Percentiles rank a stretch among this genome's conserved stretches.
phyloP scores from a whole-genome alignment of 2,329 filamentous ascomycete species.

The Botrytis squamosa region DNA sequence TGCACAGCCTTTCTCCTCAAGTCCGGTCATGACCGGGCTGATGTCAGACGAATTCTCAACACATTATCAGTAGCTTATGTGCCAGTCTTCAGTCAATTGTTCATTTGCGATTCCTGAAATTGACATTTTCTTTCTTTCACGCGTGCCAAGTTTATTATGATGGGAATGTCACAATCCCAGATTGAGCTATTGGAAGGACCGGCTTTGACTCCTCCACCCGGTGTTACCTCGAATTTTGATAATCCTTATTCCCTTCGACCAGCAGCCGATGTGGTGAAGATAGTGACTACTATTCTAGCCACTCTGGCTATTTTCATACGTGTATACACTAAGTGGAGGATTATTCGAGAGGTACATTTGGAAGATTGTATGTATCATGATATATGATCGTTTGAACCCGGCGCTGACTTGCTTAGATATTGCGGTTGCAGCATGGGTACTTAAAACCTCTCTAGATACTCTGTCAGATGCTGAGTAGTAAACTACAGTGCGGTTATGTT shows the following conservation, averaged over 20 bases:
- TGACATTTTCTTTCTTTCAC: neutral
- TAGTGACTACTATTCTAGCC: neutral
- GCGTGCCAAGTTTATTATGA: neutral
- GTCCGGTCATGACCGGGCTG: constrained; percentile 13
- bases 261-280: neutral
- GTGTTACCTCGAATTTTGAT: neutral
- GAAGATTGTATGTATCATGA: constrained; percentile 5
- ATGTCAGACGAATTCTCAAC: constrained; percentile 2
- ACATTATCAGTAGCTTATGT: constrained; percentile 2
- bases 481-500: neutral
- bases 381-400: neutral
- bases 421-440: constrained; percentile 5
- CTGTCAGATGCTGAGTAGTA: neutral
- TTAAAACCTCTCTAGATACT: neutral
- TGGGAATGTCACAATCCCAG: neutral
- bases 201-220: constrained; percentile 1
- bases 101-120: neutral
- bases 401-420: neutral
- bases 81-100: neutral
- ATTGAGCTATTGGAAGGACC: constrained; percentile 4
- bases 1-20: neutral
- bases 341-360: constrained; percentile 2
- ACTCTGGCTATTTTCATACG: constrained; percentile 11
- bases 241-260: neutral
- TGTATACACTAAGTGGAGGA: neutral